phyloP scores from a whole-genome alignment of 2,329 filamentous ascomycete genomes.

The Herpotrichia juniperi region DNA sequence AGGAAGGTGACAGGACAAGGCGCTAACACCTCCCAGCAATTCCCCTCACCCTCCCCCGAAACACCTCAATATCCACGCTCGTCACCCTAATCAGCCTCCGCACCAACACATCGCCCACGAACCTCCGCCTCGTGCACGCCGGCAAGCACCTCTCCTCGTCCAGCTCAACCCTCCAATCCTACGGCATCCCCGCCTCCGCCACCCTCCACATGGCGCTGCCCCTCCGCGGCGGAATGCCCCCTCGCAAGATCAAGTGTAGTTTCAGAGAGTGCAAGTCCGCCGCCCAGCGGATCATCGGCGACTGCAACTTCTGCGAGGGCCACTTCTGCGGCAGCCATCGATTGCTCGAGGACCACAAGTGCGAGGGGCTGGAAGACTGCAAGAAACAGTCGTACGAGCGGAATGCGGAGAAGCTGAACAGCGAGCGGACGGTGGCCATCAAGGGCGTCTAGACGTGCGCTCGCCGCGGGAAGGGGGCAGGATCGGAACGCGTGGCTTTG shows the following conservation, averaged over 20 bases:
- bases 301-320: slow-evolving; percentile 93
- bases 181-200: slow-evolving; percentile 57
- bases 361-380: slow-evolving; percentile 91
- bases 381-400: slow-evolving; percentile 96
- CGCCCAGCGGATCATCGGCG: slow-evolving; percentile 91
- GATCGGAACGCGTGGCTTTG: not conserved
- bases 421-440: slow-evolving; percentile 92
- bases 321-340: slow-evolving; percentile 96
- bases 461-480: not conserved
- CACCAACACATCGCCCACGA: slow-evolving; percentile 57
- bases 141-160: slow-evolving; percentile 60
- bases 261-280: slow-evolving; percentile 88
- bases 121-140: slow-evolving; percentile 63
- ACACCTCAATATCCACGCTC: slow-evolving; percentile 62
- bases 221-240: slow-evolving; percentile 62
- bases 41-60: slow-evolving; percentile 60
- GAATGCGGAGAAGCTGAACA: slow-evolving; percentile 90
- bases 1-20: slow-evolving; percentile 21
- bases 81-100: slow-evolving; percentile 63
- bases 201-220: slow-evolving; percentile 62
- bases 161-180: slow-evolving; percentile 51
- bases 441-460: slow-evolving; percentile 71
- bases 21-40: slow-evolving; percentile 53
- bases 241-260: slow-evolving; percentile 82
- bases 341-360: slow-evolving; percentile 92